Conservation (phyloP, 2,329 filamentous ascomycete species). For the Metarhizium brunneum region DNA sequence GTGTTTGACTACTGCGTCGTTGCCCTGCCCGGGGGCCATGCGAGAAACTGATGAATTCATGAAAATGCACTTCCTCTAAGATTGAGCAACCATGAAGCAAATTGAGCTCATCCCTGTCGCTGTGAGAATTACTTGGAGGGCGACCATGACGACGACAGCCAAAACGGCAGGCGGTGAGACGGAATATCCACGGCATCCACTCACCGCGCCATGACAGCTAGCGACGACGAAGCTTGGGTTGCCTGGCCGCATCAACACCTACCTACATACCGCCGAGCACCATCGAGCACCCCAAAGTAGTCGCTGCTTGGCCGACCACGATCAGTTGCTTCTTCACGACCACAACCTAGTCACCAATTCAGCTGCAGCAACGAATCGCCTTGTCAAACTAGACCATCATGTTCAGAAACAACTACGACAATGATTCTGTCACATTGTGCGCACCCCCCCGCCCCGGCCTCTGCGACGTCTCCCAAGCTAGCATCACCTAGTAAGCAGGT, state of each 20-base stretch:
- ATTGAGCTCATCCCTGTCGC: no score
- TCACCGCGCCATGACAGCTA: constrained; percentile 4
- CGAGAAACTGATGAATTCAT: no score
- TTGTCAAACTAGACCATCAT: constrained; percentile 43
- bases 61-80: no score
- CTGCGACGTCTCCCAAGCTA: not conserved
- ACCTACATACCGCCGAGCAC: not conserved
- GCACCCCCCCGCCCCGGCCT: constrained; percentile 23
- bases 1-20: no score
- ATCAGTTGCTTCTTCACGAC: constrained; percentile 6
- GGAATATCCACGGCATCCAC: constrained; percentile 6
- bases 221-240: constrained; percentile 16
- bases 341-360: constrained; percentile 5
- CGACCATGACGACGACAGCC: not conserved
- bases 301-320: constrained; percentile 5
- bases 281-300: constrained; percentile 5
- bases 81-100: no score
- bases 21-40: no score
- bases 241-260: constrained; percentile 8
- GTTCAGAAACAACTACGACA: constrained; percentile 99
- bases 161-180: constrained; percentile 12
- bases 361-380: constrained; percentile 4
- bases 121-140: no score
- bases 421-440: constrained; percentile 99
- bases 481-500: not conserved